Evolutionary conservation across 2,329 filamentous ascomycete genomes (phyloP).

Genomic region (Venturia carpophila): DNA sequence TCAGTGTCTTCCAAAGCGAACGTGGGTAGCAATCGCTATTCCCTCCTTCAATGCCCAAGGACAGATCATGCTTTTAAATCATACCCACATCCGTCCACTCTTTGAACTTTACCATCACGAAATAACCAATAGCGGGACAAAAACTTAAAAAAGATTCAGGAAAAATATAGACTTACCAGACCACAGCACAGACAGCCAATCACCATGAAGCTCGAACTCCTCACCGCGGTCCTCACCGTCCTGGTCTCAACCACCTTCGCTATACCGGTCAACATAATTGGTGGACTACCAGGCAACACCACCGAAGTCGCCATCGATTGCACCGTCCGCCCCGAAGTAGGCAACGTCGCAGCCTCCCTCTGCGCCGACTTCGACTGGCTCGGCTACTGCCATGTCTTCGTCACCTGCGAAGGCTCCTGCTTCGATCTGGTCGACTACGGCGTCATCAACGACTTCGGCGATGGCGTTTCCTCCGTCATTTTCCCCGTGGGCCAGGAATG

Average conservation of each 20-base stretch:
- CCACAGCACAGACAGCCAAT: neutral
- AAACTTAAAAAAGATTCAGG: too few relatives aligned
- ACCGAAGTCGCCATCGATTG: neutral
- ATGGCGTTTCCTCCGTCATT: neutral
- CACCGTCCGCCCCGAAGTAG: neutral
- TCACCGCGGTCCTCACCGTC: neutral
- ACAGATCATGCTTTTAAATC: too few relatives aligned
- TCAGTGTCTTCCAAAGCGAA: neutral
- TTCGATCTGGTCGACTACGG: neutral
- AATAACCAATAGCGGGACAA: too few relatives aligned
- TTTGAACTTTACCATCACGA: too few relatives aligned
- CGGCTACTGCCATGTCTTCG: neutral
- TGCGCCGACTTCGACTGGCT: neutral
- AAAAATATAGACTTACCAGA: neutral
- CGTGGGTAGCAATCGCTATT: too few relatives aligned
- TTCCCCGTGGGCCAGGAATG: neutral
- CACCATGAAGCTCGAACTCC: neutral
- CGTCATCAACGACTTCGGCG: neutral
- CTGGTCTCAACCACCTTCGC: neutral
- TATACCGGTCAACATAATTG: neutral
- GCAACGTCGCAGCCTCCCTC: neutral
- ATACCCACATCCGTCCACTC: too few relatives aligned
- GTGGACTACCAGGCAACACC: neutral
- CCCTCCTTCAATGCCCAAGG: too few relatives aligned
- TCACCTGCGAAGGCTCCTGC: neutral